phyloP scores from a whole-genome alignment of 805 yeast species.

The Ogataea siamensis region DNA sequence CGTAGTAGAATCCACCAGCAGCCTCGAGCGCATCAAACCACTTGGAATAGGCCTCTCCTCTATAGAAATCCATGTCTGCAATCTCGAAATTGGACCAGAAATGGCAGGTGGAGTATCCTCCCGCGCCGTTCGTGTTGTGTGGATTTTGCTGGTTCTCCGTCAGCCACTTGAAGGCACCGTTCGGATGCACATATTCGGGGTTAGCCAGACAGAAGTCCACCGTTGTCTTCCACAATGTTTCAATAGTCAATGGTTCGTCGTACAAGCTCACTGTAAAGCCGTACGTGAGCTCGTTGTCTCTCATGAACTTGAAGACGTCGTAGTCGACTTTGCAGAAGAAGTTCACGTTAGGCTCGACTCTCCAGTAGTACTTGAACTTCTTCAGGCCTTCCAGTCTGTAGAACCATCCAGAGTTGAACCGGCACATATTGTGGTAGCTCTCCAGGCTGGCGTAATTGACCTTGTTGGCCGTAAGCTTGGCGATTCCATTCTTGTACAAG shows the following conservation, averaged over 20 bases:
- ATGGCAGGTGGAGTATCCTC: slow-evolving; percentile 78
- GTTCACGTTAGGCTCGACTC: slow-evolving; percentile 82
- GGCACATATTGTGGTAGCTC: slow-evolving; percentile 86
- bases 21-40: slow-evolving; percentile 68
- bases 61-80: slow-evolving; percentile 71
- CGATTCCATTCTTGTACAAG: slow-evolving; percentile 18
- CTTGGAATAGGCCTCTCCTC: slow-evolving; percentile 62
- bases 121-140: slow-evolving; percentile 38
- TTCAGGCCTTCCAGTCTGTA: slow-evolving; percentile 66
- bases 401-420: slow-evolving; percentile 83
- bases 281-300: slow-evolving; percentile 66
- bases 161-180: slow-evolving; percentile 68
- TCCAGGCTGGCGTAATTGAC: slow-evolving; percentile 74
- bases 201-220: slow-evolving; percentile 57
- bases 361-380: slow-evolving; percentile 86
- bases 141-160: slow-evolving; percentile 69
- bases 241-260: slow-evolving; percentile 63
- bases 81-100: slow-evolving; percentile 88
- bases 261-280: slow-evolving; percentile 75
- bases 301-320: slow-evolving; percentile 80
- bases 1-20: slow-evolving; percentile 82
- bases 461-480: slow-evolving; percentile 36
- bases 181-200: slow-evolving; percentile 56
- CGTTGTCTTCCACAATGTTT: slow-evolving; percentile 74
- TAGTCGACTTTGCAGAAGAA: slow-evolving; percentile 75